Base-by-base conservation (phyloP, 139 green algal genomes). In the Coccomyxa sp. region DNA sequence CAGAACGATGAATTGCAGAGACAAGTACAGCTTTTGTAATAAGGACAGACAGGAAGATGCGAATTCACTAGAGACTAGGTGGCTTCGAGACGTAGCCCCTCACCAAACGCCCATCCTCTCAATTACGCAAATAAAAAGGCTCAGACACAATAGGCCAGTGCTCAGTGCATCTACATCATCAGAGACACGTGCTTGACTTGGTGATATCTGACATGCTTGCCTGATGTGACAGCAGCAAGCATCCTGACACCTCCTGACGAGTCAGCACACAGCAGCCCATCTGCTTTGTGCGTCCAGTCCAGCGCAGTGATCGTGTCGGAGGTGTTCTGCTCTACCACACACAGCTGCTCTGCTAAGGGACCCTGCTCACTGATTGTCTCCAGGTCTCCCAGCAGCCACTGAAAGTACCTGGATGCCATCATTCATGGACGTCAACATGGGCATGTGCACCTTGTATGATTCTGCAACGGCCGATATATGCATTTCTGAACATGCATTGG, bases 221-320 rank as follows among this genome's bases (percentile, higher is more conserved):
- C 57, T 77, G 76, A 11, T 18, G 27, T 76, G 21, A 38, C 60
- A 51, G 17, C 58, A 15, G 1, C 23, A 32, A 77, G 82, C 84
- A 84, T 82, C n/a, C 84, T 85, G 0, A 93, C 84, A 67, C 79
- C 51, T 75, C 86, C 89, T 0, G 30, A 59, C 0, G 79, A 28
- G 31, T 92, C 91, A 1, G 82, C 87, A 13, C 87, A 38, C 31
- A 94, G 84, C 18, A 94, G 76, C 1, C 91, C 91, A 12, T 82
- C 81, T 0, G 71, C 84, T 67, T 82, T 82, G 32, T 92, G 89
- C 10, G 91, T 91, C 85, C 88, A 94, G 31, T 86, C 81, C 27
- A 92, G 27, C 0, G 83, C 86, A 14, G 86, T 75, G 13, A 87
- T 17, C 0, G 63, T 67, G 38, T 83, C 83, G 13, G 79, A 3